Evolutionary conservation across 176 grass and related monocot genomes (phyloP), one percentile per base, ranked within the genome.

Genomic region (Elymus sibiricus): DNA sequence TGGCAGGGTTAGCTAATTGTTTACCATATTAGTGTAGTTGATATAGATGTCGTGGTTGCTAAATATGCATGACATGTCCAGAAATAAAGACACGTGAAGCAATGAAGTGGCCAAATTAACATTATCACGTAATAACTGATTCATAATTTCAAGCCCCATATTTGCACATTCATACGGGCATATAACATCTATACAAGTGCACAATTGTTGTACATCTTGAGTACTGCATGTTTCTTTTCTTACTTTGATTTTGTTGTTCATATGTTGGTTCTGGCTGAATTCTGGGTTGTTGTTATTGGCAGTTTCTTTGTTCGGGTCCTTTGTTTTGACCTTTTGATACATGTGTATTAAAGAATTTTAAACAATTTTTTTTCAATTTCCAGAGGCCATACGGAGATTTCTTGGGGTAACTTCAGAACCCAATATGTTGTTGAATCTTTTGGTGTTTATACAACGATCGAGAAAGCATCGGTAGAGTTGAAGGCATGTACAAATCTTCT

Each of bases 301-400:
- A 2, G 29, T 77, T 84, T 42, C 19, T 32, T 62, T 14, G 27
- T 43, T 43, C 9, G 19, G 61, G 10, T 77, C 39, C 2, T 66
- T 78, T 17, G 2, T 49, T 55, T 42, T 12, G 22, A 72, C 38
- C 9, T 25, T 29, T 62, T 60, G 53, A 58, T 78, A n/a, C 28
- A 68, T 77, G 29, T 60, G 19, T 53, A 28, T 29, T 70, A 65
- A 84, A 73, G n/a, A 55, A 9, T 64, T 74, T 10, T 32, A 4
- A 79, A 46, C 5, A 24, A 74, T 35, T 84, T 13, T 64, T 77
- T 74, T 56, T 71, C 31, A n/a, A 89, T 77, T 61, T 85, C 8
- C 87, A 98, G 95, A 89, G 93, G 94, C 64, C 95, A 89, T 51
- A 59, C 91, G 37, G 91, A 94, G 64, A 98, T 98, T 82, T 90